Conservation (phyloP, 225 moss, liverwort and hornwort genomes). For the Lunularia cruciata region DNA sequence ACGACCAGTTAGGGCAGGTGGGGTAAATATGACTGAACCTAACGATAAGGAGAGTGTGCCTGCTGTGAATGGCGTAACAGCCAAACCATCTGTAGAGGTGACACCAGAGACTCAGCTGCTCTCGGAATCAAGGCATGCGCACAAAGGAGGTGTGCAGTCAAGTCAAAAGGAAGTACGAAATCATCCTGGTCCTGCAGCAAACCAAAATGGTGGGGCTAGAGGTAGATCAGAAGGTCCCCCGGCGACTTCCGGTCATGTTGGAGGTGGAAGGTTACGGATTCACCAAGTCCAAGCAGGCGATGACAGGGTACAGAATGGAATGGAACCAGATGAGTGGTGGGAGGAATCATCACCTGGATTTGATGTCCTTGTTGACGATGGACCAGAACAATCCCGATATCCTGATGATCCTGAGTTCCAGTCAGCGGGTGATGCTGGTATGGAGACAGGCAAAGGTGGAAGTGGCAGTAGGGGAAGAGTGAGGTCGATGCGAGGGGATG, state of each 20-base stretch:
- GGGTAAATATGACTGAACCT: slow-evolving; percentile 19
- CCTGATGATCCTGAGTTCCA: slow-evolving; percentile 53
- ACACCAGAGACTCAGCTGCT: slow-evolving; percentile 20
- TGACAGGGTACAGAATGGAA: slow-evolving; percentile 52
- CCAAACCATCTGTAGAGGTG: slow-evolving; percentile 24
- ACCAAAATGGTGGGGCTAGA: slow-evolving; percentile 53
- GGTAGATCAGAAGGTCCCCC: slow-evolving; percentile 48
- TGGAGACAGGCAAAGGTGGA: slow-evolving; percentile 47
- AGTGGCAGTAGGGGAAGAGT: slow-evolving; percentile 39
- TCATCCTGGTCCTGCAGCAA: slow-evolving; percentile 25
- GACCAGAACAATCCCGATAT: slow-evolving; percentile 55
- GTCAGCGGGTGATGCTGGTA: slow-evolving; percentile 42
- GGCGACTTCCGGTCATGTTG: slow-evolving; percentile 35
- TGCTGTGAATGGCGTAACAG: slow-evolving; percentile 34
- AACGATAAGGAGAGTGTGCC: slow-evolving; percentile 31
- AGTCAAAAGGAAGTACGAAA: slow-evolving; percentile 46
- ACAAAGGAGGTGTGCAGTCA: slow-evolving; percentile 22
- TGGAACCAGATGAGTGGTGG: slow-evolving; percentile 67
- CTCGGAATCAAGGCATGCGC: slow-evolving; percentile 32
- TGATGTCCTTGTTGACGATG: slow-evolving; percentile 72
- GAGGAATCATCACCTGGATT: slow-evolving; percentile 72
- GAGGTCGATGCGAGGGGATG: slow-evolving; percentile 43
- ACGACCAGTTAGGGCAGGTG: slow-evolving; percentile 24
- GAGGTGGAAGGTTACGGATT: slow-evolving; percentile 42
- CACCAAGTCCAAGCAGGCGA: slow-evolving; percentile 54